Conservation (phyloP, 371 early-diverging fungal species). For the Mucor irregularis region DNA sequence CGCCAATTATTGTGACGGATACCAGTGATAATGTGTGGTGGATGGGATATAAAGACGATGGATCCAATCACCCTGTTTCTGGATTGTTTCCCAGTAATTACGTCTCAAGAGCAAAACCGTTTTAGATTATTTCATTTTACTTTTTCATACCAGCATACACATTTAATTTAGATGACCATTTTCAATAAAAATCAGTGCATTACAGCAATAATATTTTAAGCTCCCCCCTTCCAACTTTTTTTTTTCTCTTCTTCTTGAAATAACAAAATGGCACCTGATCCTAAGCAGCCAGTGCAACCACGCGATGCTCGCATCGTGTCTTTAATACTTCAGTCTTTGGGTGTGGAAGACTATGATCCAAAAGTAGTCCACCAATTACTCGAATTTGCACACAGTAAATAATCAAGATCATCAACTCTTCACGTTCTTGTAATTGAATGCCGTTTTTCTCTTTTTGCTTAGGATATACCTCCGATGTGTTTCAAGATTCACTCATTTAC, state of each 20-base stretch:
- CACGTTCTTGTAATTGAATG: no score
- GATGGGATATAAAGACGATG: constrained; percentile 77
- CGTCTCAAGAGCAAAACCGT: constrained; percentile 29
- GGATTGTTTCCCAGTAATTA: constrained; percentile 46
- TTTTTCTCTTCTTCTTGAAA: no score
- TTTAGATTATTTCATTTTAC: neutral
- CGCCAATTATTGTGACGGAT: constrained; percentile 74
- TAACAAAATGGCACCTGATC: no score
- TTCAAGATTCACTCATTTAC: constrained; percentile 93
- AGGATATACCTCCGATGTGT: constrained; percentile 94
- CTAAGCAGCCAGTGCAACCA: no score
- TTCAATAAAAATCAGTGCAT: no score
- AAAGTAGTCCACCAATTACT: constrained; percentile 95
- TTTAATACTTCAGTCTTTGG: constrained; percentile 88
- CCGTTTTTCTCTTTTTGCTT: constrained; percentile 9
- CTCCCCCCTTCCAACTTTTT: no score
- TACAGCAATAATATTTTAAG: no score
- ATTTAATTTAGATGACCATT: no score
- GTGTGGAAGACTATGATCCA: constrained; percentile 96
- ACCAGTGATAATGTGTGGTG: constrained; percentile 83
- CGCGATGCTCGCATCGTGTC: constrained; percentile 93
- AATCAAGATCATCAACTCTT: neutral
- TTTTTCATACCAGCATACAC: no score
- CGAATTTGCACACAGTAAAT: constrained; percentile 89
- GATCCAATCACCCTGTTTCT: constrained; percentile 33